phyloP scores from a whole-genome alignment of 1,284 basidiomycete genomes.

The Malassezia restricta region DNA sequence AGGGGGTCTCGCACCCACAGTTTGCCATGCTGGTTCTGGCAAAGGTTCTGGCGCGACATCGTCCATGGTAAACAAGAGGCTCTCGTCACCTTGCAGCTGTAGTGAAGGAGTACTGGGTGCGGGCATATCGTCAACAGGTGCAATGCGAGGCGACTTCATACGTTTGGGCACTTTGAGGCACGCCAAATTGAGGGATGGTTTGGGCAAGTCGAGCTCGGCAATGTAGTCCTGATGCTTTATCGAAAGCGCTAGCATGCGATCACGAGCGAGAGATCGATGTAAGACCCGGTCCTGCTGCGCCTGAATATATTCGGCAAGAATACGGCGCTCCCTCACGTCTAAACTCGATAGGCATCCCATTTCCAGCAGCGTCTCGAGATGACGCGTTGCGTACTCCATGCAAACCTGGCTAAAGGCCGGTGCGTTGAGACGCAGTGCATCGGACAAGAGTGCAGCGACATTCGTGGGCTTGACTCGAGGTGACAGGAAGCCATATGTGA shows the following conservation, averaged over 20 bases:
- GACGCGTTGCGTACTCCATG: constrained; percentile 68
- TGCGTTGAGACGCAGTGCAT: constrained; percentile 70
- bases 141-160: constrained; percentile 1
- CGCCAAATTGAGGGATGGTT: constrained; percentile 47
- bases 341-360: constrained; percentile 63
- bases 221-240: constrained; percentile 64
- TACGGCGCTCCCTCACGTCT: constrained; percentile 56
- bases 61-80: constrained; percentile 15
- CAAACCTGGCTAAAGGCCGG: constrained; percentile 59
- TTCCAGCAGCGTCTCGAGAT: constrained; percentile 80
- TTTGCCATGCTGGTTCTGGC: constrained; percentile 4
- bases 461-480: constrained; percentile 63
- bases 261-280: constrained; percentile 56
- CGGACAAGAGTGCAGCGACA: constrained; percentile 65
- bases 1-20: background rate
- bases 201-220: constrained; percentile 66
- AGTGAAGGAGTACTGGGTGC: background rate
- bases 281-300: constrained; percentile 59
- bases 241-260: constrained; percentile 55
- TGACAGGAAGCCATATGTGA: constrained; percentile 57
- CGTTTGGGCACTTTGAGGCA: constrained; percentile 28
- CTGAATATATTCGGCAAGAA: constrained; percentile 57
- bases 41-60: background rate
- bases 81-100: background rate
- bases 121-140: background rate